Base-by-base conservation (phyloP, 2,329 filamentous ascomycete species). In the Fusarium vanettenii region DNA sequence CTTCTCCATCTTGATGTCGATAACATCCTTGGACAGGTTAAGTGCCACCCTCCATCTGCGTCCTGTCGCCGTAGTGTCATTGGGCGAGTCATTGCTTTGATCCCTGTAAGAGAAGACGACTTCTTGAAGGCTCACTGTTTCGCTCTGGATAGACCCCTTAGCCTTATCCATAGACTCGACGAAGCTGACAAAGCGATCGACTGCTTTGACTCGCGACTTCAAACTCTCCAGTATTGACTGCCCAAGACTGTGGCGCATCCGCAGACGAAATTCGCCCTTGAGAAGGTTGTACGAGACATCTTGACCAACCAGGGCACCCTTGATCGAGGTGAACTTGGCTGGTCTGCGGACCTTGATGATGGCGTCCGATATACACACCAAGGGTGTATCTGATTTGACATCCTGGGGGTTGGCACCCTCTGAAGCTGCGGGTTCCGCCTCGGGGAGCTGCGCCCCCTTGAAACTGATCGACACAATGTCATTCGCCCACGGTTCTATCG, bases 121-220 rank as follows among this genome's bases (percentile, higher is more conserved):
- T 71, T 89, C 86, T 74, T 86, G 85, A 65, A 96, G 85, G 18
- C 89, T 90, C 65, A 92, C 87, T 45, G 87, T 85, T 74, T 92
- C 87, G 79, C 89, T 89, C 50, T 85, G 84, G 39, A 93, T 88
- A 61, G 88, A 86, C 18, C 86, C 86, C 56, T 86, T 85, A 74
- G 89, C 86, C 71, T 86, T 85, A 64, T 90, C 86, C 71, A 95
- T 89, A 2, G 92, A 90, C 52, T 91, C 88, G 29, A 95, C 86
- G 77, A 94, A 94, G 50, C 89, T 88, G 43, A 94, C 91, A 31
- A 97, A 87, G 22, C 92, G 89, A 77, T 93, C 90, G 67, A 97
- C 89, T 14, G 91, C 89, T 74, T 90, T 88, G 55, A 95, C 85
- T 31, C 91, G 88, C 60, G 87, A 85, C 71, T 87, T 85, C 22